Conservation (phyloP, 2,329 filamentous ascomycete genomes). For the Nothopassalora personata region DNA sequence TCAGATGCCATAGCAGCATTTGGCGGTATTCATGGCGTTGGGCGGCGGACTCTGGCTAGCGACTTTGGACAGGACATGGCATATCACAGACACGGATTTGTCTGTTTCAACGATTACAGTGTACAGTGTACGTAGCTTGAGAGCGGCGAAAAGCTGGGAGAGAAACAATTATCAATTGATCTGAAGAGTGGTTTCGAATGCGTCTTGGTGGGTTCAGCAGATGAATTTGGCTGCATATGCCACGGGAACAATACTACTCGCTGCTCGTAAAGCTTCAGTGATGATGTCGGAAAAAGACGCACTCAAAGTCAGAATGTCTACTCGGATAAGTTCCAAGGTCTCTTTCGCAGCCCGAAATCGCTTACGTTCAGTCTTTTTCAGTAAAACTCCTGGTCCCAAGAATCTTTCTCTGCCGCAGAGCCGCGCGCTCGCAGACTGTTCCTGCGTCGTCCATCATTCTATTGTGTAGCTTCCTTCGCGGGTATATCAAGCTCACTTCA, state of each 20-base stretch:
- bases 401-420: neutral
- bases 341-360: neutral
- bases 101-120: constrained; percentile 2
- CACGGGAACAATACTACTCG: too few relatives aligned
- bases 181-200: neutral
- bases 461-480: neutral
- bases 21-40: neutral
- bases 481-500: constrained; percentile 36
- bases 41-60: neutral
- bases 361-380: neutral
- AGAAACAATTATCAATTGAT: neutral
- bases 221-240: neutral
- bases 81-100: neutral
- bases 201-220: neutral
- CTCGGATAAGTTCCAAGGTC: neutral
- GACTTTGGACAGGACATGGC: neutral
- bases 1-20: neutral
- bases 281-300: too few relatives aligned
- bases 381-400: neutral
- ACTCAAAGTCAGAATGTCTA: too few relatives aligned
- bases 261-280: too few relatives aligned
- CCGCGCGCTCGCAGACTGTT: neutral
- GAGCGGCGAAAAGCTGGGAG: neutral
- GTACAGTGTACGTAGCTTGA: constrained; percentile 7
- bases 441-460: neutral